Evolutionary conservation across 1,284 basidiomycete genomes (phyloP).

Genomic region (Golubevia pallescens): DNA sequence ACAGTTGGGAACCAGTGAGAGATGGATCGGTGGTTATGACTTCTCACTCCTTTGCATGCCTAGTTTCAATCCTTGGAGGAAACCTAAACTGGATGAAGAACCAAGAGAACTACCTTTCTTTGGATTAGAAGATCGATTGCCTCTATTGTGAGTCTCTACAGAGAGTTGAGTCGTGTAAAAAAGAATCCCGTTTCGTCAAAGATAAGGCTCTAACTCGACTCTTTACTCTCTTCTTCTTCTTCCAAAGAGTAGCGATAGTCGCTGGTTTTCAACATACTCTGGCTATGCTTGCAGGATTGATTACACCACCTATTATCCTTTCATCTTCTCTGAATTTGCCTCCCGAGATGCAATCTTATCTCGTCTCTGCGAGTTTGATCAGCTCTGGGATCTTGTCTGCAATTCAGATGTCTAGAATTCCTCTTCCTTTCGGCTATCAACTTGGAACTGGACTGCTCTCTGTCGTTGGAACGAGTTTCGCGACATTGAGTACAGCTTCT

Average conservation of each 20-base stretch:
- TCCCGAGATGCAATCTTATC: conserved; percentile 71
- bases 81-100: conserved; percentile 11
- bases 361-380: conserved; percentile 82
- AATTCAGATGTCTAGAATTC: conserved; percentile 76
- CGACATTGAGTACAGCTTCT: conserved; percentile 77
- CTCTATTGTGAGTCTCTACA: conserved; percentile 30
- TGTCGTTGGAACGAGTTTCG: conserved; percentile 84
- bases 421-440: conserved; percentile 72
- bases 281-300: conserved; percentile 79
- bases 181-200: not conserved
- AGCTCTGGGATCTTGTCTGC: conserved; percentile 75
- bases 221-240: not conserved
- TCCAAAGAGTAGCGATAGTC: not conserved
- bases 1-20: conserved; percentile 20
- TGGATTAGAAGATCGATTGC: conserved; percentile 40
- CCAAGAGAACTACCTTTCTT: conserved; percentile 34
- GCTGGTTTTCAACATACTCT: conserved; percentile 74
- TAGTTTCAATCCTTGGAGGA: conserved; percentile 29
- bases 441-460: conserved; percentile 79
- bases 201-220: too few species aligned
- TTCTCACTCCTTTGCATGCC: conserved; percentile 39
- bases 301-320: conserved; percentile 64
- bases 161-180: too few species aligned
- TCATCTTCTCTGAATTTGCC: conserved; percentile 52
- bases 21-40: conserved; percentile 44